phyloP scores from a whole-genome alignment of 2,329 filamentous ascomycete genomes.

The Emmonsiellopsis sp. region DNA sequence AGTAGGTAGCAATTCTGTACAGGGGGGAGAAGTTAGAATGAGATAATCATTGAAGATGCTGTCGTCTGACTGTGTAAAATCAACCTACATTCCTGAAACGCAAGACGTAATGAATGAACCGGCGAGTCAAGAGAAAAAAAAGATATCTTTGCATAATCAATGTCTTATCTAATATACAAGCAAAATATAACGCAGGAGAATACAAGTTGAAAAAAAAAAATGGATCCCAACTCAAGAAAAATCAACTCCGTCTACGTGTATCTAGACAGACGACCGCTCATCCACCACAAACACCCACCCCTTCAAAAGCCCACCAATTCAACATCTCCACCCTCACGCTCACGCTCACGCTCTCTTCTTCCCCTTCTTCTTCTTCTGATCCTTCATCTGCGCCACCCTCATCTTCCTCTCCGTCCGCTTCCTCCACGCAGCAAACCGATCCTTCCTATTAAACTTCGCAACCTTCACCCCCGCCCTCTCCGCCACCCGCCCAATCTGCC shows the following conservation, averaged over 20 bases:
- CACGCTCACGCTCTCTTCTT: constrained; percentile 25
- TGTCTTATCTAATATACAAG: no score
- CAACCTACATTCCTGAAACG: no score
- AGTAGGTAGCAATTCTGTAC: no score
- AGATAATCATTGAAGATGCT: no score
- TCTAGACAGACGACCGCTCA: not conserved
- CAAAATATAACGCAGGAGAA: no score
- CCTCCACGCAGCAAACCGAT: constrained; percentile 58
- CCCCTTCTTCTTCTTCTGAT: constrained; percentile 37
- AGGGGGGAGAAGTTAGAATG: no score
- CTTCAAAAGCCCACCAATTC: no score
- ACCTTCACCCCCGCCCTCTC: constrained; percentile 52
- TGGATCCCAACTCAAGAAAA: not conserved
- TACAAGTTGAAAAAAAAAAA: no score
- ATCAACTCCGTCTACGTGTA: not conserved
- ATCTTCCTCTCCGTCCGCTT: constrained; percentile 46
- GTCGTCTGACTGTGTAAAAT: no score
- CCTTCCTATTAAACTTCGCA: constrained; percentile 46
- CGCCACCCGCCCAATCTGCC: constrained; percentile 56
- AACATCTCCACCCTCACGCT: constrained; percentile 15
- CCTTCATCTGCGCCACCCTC: constrained; percentile 45
- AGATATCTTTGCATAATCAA: no score
- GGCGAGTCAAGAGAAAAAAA: no score
- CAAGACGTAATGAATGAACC: no score
- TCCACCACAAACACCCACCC: not conserved